Evolutionary conservation across 768 basidiomycete species (phyloP), one percentile per base, ranked within the genome.

Genomic region (Termitomyces sp.): DNA sequence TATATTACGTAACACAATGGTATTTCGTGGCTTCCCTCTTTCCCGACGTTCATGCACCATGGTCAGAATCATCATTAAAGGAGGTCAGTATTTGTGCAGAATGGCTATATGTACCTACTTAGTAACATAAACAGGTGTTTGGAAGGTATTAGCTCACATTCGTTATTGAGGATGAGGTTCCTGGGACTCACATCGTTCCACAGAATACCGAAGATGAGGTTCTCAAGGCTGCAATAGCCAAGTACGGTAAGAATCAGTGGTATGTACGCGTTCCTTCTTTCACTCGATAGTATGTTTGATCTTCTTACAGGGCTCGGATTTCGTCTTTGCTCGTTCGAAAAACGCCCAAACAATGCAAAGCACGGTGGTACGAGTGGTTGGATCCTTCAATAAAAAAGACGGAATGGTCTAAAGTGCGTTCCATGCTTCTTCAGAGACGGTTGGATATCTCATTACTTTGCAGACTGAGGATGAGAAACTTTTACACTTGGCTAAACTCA

Each of bases 351-450:
- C 97, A 99, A 77, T 99, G 97, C 79, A 99, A 99, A 73, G 93
- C 93, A 1, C 90, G 94, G 40, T 98, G 96, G 96, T 98, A 96
- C 68, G 96, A 98, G 75, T 98, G 97, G 97, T 77, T 98, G 48
- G 97, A 99, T 75, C 97, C 97, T 6, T 95, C 94, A 51, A 99
- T 98, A 74, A 98, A 98, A 75, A 99, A 99, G 79, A 98, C 96
- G 17, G 97, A 98, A 72, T 99, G 97, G 97, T 97, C 95, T 45
- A 98, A 98, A 77, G 95, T 88, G 58, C 46, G 81, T 71, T 21
- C 9, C 5, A 10, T 27, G 8, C 21, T 21, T 32, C 11, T 53
- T 41, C 10, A 32, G 14, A 32, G 17, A 40, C n/a, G 34, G n/a
- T 27, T 23, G 41, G 1, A 19, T 27, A 3, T 46, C 42, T 45